Evolutionary conservation across 257 asterid genomes (phyloP), one percentile per base, ranked within the genome.

Genomic region (Parsonsia alboflavescens): DNA sequence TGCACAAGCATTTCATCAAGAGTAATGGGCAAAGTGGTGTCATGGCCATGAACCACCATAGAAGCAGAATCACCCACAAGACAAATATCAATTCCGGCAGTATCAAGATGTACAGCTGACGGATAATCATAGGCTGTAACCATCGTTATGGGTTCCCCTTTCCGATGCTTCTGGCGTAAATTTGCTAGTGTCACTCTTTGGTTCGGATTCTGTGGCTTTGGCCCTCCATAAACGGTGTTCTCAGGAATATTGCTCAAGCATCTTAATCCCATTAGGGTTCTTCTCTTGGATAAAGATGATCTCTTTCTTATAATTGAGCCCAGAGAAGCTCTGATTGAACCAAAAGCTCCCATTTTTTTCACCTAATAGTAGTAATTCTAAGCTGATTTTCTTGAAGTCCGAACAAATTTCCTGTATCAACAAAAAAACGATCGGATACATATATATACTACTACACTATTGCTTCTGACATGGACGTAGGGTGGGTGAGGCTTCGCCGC

Each of bases 11-110:
- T 94, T 71, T 94, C 97, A 61, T 92, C 98, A 22, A 94, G 56
- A 59, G 93, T 84, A 80, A 94, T 88, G 21, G 98, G 98, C 77
- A 94, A 71, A 15, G 98, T 94, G 80, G 97, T 94, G 82, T 94
- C 98, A 82, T 92, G 91, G 68, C 97, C 97, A 81, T 94, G 97
- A 71, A 94, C 98, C 50, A 94, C 98, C 98, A 94, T 94, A 61
- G 98, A 66, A n/a, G 97, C 97, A 15, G 98, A 94, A 74, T 94
- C 98, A 0, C 97, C 98, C 59, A 94, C 98, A 71, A 94, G 80
- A 78, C 97, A 90, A 6, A 94, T 85, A 74, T 94, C 98, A 44
- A 94, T 90, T 15, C 91, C 97, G 10, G 96, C 95, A 33, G 86
- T 77, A 80, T 91, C 97, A 75, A 94, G 68, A 79, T 92, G 97